Evolutionary conservation across 1,284 basidiomycete species (phyloP).

Genomic region (Macrocystidia cucumis): DNA sequence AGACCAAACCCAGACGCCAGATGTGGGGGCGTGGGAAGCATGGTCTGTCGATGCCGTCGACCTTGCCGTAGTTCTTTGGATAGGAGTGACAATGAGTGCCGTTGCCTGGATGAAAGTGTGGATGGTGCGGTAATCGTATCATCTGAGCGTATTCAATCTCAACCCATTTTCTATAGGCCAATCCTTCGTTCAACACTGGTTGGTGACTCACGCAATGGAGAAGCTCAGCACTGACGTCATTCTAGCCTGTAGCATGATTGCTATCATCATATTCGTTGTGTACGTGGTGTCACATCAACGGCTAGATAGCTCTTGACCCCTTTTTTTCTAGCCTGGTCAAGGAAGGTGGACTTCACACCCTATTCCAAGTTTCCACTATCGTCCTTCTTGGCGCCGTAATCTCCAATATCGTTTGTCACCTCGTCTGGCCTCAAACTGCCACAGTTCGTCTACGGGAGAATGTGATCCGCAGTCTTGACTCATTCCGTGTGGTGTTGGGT

Average conservation of each 20-base stretch:
- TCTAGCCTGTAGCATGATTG: constrained; percentile 84
- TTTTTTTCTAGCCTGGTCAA: constrained; percentile 62
- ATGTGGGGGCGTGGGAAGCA: constrained; percentile 57
- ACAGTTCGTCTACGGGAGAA: constrained; percentile 76
- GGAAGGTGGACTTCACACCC: constrained; percentile 77
- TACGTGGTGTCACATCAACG: constrained; percentile 26
- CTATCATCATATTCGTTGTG: constrained; percentile 84
- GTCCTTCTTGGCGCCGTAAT: constrained; percentile 71
- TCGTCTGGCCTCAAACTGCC: constrained; percentile 81
- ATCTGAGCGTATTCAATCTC: constrained; percentile 1
- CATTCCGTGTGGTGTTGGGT: constrained; percentile 78
- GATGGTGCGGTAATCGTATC: constrained; percentile 41
- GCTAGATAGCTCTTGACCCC: constrained; percentile 6
- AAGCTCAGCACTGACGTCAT: constrained; percentile 5
- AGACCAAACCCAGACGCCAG: too few relatives aligned
- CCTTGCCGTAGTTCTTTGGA: constrained; percentile 65
- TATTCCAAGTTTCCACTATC: constrained; percentile 72
- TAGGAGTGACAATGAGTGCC: constrained; percentile 76
- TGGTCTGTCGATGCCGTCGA: constrained; percentile 70
- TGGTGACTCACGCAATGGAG: constrained; percentile 10
- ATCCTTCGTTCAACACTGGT: constrained; percentile 91
- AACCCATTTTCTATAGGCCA: constrained; percentile 30
- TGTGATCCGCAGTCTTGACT: constrained; percentile 81
- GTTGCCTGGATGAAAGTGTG: constrained; percentile 87
- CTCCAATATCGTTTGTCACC: constrained; percentile 80